Base-by-base conservation (phyloP, 176 grass and related monocot genomes). In the Paspalum notatum region DNA sequence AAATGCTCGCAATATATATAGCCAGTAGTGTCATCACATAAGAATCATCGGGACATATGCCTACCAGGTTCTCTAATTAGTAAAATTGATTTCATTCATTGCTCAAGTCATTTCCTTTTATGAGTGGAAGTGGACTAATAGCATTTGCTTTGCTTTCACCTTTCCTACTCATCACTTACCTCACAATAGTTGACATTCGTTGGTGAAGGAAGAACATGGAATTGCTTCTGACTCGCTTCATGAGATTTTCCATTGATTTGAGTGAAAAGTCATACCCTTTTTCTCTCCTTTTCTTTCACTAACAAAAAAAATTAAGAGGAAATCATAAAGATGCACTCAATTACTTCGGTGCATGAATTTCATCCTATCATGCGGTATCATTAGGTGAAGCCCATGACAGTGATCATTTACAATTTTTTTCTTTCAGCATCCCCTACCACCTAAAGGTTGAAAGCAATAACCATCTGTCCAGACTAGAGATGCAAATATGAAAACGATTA, bases 211-310 rank as follows among this genome's bases (percentile, higher is more conserved):
- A 85, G 71, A 85, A 81, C 65, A 89, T 77, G 65, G 78, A 82
- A 78, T 89, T 89, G 83, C 87, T 77, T 89, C 83, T 59, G 37
- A 77, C 65, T 89, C 87, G 85, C 83, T 82, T 72, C 83, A 60
- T 52, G 49, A 59, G 52, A 77, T 85, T 85, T 88, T 44, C 72
- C 72, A 18, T 85, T 85, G 65, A 82, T 77, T 18, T 66, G 32
- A 44, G 56, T 26, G 21, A 89, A 85, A 85, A 77, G 72, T 2
- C 42, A 8, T 71, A 7, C 58, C 18, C 78, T 82, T 82, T 89
- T 60, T 0, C 42, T 6, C 45, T 13, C 27, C 48, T 74, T 85
- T 79, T 77, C 15, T 44, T 58, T 27, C 82, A 66, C 78, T 77
- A 26, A n/a, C 14, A 12, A 11, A 70, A 83, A 77, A 2, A 32